Evolutionary conservation across 2,329 filamentous ascomycete genomes (phyloP).

Genomic region (Thelonectria discophora): DNA sequence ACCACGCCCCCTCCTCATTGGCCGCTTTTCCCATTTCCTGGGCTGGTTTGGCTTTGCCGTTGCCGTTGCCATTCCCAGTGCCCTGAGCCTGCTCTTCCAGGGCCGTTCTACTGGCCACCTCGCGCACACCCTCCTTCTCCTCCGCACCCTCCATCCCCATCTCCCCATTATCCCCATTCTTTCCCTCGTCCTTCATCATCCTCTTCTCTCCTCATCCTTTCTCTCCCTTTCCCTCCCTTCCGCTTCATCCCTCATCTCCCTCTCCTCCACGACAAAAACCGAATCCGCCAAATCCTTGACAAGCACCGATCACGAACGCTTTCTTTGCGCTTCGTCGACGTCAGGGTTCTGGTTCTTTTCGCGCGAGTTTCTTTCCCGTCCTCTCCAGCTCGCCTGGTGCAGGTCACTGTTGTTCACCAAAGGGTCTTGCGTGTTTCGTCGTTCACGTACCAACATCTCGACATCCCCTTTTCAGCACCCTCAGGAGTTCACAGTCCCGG

Average conservation of each 20-base stretch:
- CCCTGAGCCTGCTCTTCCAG: not conserved
- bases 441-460: constrained; percentile 23
- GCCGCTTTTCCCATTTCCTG: not conserved
- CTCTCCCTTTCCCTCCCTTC: constrained; percentile 36
- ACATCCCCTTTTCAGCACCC: constrained; percentile 23
- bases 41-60: constrained; percentile 4
- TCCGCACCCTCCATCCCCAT: constrained; percentile 43
- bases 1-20: not conserved
- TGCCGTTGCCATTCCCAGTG: constrained; percentile 2
- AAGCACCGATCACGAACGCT: constrained; percentile 47
- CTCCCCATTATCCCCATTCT: constrained; percentile 38
- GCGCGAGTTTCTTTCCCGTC: constrained; percentile 44
- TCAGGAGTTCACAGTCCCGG: constrained; percentile 31
- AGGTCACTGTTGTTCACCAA: constrained; percentile 36
- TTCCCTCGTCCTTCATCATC: constrained; percentile 39
- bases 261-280: constrained; percentile 45
- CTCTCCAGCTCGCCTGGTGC: constrained; percentile 43
- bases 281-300: constrained; percentile 50
- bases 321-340: constrained; percentile 43
- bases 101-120: not conserved
- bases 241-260: constrained; percentile 30
- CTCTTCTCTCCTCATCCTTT: constrained; percentile 33
- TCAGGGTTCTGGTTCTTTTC: constrained; percentile 46
- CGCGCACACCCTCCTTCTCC: constrained; percentile 31
- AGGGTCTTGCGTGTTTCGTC: constrained; percentile 26